A percentile compares a stretch with the other conserved stretches of the same genome.
Evolutionary conservation across 2,329 filamentous ascomycete genomes (phyloP).

Genomic region (Amylocarpus encephaloides): DNA sequence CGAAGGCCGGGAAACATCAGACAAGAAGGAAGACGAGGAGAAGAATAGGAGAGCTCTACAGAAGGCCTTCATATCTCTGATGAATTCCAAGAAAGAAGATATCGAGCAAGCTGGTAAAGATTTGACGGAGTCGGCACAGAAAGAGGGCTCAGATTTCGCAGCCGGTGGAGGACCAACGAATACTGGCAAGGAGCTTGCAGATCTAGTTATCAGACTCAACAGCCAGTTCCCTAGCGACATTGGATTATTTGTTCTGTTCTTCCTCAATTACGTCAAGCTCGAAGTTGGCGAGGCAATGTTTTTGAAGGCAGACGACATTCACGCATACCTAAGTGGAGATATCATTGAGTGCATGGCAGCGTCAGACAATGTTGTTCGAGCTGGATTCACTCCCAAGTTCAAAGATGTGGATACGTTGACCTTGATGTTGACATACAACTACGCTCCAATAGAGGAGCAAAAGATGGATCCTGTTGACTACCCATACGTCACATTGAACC

Average conservation of each 20-base stretch:
- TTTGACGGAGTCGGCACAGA: conserved; percentile 64
- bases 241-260: conserved; percentile 91
- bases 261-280: conserved; percentile 91
- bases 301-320: conserved; percentile 92
- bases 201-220: conserved; percentile 72
- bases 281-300: conserved; percentile 91
- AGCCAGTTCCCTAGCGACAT: conserved; percentile 83
- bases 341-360: conserved; percentile 99
- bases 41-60: conserved; percentile 75
- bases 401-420: conserved; percentile 90
- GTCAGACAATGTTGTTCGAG: conserved; percentile 97
- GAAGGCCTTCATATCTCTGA: conserved; percentile 68
- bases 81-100: conserved; percentile 66
- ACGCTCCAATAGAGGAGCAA: conserved; percentile 88
- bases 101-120: conserved; percentile 59
- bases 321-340: conserved; percentile 87
- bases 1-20: conserved; percentile 46
- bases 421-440: conserved; percentile 89
- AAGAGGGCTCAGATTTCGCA: conserved; percentile 67
- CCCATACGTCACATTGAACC: conserved; percentile 76
- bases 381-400: conserved; percentile 97
- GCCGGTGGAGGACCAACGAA: conserved; percentile 63
- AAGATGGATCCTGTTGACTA: conserved; percentile 86
- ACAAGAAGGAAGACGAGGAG: conserved; percentile 35
- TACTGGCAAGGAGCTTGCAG: conserved; percentile 62